Conservation (phyloP, 495 filamentous ascomycete species). For the Saxophila tyrrhenica region DNA sequence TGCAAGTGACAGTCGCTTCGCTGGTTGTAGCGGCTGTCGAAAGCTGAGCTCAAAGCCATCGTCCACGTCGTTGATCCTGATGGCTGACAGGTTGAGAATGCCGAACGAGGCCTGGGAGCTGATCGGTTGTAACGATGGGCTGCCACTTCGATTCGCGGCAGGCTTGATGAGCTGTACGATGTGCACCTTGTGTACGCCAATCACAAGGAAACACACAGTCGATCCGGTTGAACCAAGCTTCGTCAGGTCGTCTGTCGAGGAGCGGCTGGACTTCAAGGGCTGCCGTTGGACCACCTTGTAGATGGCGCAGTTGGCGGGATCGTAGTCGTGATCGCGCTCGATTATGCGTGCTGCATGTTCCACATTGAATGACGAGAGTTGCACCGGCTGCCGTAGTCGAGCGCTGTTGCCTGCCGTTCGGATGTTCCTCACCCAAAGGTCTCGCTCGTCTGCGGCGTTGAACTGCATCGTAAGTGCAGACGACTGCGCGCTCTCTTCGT, state of each 20-base stretch:
- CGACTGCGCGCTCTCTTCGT: constrained; percentile 55
- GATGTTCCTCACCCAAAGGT: constrained; percentile 64
- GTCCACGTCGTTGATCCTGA: constrained; percentile 59
- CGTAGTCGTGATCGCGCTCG: constrained; percentile 64
- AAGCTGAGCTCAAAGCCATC: constrained; percentile 82
- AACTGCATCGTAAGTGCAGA: constrained; percentile 59
- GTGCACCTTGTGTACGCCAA: constrained; percentile 75
- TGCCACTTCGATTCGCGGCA: constrained; percentile 42
- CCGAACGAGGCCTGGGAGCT: constrained; percentile 50
- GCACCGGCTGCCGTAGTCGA: constrained; percentile 41
- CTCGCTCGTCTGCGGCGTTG: constrained; percentile 57
- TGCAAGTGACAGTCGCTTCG: constrained; percentile 60
- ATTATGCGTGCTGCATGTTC: constrained; percentile 55
- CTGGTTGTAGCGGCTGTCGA: constrained; percentile 53
- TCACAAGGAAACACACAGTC: constrained; percentile 69
- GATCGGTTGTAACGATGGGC: constrained; percentile 40
- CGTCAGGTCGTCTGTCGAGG: constrained; percentile 66
- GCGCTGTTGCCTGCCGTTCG: constrained; percentile 46
- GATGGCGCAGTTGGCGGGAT: constrained; percentile 59
- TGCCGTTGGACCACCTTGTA: constrained; percentile 74
- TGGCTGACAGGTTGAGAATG: constrained; percentile 58
- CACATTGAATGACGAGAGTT: constrained; percentile 48
- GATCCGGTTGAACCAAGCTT: constrained; percentile 45
- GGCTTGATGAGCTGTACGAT: constrained; percentile 60
- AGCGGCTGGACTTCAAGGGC: constrained; percentile 40